These are phyloP conservation scores for Alternaria arbusti DNA, from an alignment of 2,329 filamentous ascomycete genomes.

Conservation along the genomic window DNA sequence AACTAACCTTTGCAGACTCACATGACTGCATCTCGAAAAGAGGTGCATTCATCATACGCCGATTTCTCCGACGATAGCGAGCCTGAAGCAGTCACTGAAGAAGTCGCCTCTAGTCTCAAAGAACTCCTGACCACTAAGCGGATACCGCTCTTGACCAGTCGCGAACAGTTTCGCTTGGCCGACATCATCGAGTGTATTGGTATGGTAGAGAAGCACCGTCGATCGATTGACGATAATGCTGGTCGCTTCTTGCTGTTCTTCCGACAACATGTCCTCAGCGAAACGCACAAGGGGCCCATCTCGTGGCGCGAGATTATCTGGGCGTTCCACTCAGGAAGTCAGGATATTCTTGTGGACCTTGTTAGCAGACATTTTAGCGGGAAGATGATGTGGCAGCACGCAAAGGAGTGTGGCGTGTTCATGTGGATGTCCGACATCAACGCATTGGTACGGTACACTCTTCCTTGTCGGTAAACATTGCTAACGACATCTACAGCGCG, in stretches of 20 bases:
- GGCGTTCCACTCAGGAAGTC: constrained; percentile 83
- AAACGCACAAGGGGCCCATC: constrained; percentile 67
- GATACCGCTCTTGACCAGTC: constrained; percentile 80
- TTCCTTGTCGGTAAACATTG: neutral
- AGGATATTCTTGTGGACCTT: constrained; percentile 88
- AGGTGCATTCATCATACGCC: constrained; percentile 59
- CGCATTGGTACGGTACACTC: constrained; percentile 68
- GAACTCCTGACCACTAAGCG: constrained; percentile 76
- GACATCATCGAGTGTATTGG: constrained; percentile 86
- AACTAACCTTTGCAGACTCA: constrained; percentile 33
- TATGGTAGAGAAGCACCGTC: constrained; percentile 82
- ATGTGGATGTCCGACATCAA: constrained; percentile 87
- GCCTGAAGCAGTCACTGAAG: constrained; percentile 72
- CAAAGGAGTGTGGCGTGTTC: constrained; percentile 85
- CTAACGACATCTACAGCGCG: constrained; percentile 55
- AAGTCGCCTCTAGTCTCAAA: constrained; percentile 71
- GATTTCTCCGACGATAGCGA: constrained; percentile 63
- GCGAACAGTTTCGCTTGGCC: constrained; percentile 84
- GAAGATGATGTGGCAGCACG: constrained; percentile 82
- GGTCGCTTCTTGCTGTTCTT: constrained; percentile 88
- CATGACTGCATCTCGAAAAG: constrained; percentile 54
- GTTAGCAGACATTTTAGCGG: constrained; percentile 80
- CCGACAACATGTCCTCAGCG: constrained; percentile 76
- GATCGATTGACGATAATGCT: constrained; percentile 89
- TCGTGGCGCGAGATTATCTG: constrained; percentile 79